Percentiles rank a stretch among this genome's conserved stretches.
Conservation (phyloP, 2,329 filamentous ascomycete genomes). For the Aspergillus puulaauensis region DNA sequence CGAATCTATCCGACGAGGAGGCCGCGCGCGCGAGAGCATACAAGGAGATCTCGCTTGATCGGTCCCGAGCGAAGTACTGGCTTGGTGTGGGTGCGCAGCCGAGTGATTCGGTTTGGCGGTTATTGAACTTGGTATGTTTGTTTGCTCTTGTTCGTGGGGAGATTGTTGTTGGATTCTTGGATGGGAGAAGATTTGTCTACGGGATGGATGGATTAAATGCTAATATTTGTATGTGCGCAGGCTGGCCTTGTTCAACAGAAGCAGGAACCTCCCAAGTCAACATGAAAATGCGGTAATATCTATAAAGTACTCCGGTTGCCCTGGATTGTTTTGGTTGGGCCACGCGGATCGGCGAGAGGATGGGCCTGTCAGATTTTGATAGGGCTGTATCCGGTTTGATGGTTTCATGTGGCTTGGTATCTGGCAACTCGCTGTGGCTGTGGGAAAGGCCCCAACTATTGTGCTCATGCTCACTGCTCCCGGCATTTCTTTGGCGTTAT, state of each 20-base stretch:
- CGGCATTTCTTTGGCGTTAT: conserved; percentile 25
- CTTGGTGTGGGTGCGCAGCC: conserved; percentile 95
- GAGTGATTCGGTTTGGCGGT: conserved; percentile 81
- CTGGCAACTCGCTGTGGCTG: background rate
- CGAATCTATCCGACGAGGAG: conserved; percentile 48
- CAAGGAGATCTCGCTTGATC: conserved; percentile 90
- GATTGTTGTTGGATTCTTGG: background rate
- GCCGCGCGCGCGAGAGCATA: conserved; percentile 63
- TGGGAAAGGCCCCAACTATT: conserved; percentile 1
- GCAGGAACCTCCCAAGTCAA: conserved; percentile 16
- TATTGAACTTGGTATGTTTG: conserved; percentile 72
- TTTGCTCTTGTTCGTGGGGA: too few species aligned
- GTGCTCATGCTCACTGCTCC: conserved; percentile 3
- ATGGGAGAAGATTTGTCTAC: background rate
- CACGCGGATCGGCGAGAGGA: background rate
- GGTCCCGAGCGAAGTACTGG: conserved; percentile 85
- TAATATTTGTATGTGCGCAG: conserved; percentile 19
- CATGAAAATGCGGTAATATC: background rate
- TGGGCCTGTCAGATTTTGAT: background rate
- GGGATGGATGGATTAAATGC: background rate
- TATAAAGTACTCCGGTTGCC: too few species aligned
- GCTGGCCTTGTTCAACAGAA: conserved; percentile 36
- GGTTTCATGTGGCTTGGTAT: background rate
- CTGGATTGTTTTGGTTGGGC: too few species aligned
- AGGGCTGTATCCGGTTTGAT: background rate